These are phyloP conservation scores for Melaleuca alternifolia DNA, from an alignment of 345 rosid species.

Conservation along the genomic window DNA sequence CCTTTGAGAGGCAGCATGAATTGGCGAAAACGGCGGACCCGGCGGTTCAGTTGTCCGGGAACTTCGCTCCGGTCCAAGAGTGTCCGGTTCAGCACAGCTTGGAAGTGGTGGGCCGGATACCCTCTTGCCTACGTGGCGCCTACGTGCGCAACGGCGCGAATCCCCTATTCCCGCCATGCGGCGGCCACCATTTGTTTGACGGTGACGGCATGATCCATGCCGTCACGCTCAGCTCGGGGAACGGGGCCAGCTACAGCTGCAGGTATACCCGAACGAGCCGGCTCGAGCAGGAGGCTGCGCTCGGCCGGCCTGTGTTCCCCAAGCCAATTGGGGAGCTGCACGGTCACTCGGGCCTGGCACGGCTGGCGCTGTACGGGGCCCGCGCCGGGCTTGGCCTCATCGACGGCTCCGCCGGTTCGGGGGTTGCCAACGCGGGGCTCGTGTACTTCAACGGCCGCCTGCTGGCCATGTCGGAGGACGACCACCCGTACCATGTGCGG, in stretches of 20 bases:
- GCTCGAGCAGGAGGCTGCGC: conserved; percentile 40
- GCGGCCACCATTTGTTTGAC: conserved; percentile 69
- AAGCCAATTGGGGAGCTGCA: conserved; percentile 74
- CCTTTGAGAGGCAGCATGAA: conserved; percentile 12
- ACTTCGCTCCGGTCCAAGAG: conserved; percentile 68
- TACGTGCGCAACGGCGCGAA: conserved; percentile 77
- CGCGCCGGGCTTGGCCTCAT: conserved; percentile 41
- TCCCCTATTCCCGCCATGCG: conserved; percentile 43
- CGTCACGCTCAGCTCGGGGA: conserved; percentile 24
- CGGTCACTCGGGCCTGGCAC: conserved; percentile 60
- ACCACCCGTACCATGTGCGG: conserved; percentile 56
- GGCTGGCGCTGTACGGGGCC: conserved; percentile 38
- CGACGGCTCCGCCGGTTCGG: conserved; percentile 44
- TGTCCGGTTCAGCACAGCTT: conserved; percentile 45
- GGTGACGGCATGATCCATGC: conserved; percentile 94
- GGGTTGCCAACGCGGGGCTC: conserved; percentile 71
- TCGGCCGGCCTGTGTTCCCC: conserved; percentile 54
- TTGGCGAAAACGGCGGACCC: conserved; percentile 33
- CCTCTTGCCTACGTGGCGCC: conserved; percentile 40
- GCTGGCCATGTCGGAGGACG: conserved; percentile 80
- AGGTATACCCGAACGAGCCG: conserved; percentile 58
- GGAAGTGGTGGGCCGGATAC: conserved; percentile 43
- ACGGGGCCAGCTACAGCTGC: conserved; percentile 46
- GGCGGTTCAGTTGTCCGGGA: conserved; percentile 43
- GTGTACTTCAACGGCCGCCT: conserved; percentile 52